phyloP scores from a whole-genome alignment of 371 early-diverging fungal genomes.

The Mortierella sp. region DNA sequence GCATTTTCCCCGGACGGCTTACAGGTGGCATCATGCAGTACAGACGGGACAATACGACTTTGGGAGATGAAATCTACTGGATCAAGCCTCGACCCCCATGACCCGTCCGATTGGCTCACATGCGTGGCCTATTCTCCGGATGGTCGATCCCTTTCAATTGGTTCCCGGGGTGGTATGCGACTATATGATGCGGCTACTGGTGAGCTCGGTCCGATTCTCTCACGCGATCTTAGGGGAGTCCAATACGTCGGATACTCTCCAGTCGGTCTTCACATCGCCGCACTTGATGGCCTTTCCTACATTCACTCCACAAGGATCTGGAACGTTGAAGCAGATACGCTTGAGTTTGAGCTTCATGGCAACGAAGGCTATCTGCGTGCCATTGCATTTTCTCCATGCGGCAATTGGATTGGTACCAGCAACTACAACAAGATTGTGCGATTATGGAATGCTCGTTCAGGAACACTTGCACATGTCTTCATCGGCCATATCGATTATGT shows the following conservation, averaged over 20 bases:
- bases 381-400: background rate
- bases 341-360: background rate
- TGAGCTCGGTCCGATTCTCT: background rate
- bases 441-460: background rate
- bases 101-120: background rate
- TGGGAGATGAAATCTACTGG: background rate
- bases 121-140: background rate
- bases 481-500: background rate
- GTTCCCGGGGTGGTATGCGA: background rate
- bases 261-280: background rate
- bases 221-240: background rate
- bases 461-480: background rate
- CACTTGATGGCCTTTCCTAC: too few species aligned
- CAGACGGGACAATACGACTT: background rate
- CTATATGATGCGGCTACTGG: background rate
- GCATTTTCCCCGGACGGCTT: conserved; percentile 11
- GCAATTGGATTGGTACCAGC: background rate
- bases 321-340: background rate
- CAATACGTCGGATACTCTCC: background rate
- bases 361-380: background rate
- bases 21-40: background rate
- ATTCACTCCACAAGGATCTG: too few species aligned
- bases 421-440: background rate
- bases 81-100: background rate
- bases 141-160: background rate